A percentile compares a stretch with the other conserved stretches of the same genome.
These are phyloP conservation scores for Draba incana DNA, from an alignment of 345 rosid genomes.

Conservation along the genomic window DNA sequence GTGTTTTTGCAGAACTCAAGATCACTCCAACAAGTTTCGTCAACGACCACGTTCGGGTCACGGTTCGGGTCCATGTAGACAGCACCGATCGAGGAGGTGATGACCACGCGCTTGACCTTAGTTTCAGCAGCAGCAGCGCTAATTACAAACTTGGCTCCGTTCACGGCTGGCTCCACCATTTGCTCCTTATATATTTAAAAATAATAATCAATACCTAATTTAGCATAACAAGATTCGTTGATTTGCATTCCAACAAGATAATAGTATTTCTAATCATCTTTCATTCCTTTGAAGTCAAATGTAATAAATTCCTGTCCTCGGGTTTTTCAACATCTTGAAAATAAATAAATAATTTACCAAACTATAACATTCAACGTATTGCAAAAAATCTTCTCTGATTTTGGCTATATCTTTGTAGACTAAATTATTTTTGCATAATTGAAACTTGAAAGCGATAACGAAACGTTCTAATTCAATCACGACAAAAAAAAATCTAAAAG, in stretches of 20 bases:
- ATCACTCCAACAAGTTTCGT: constrained; percentile 97
- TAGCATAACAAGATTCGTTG: background rate
- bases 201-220: background rate
- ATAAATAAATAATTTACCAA: background rate
- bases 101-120: constrained; percentile 80
- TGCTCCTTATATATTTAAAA: constrained; percentile 56
- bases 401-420: background rate
- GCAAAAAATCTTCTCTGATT: too few relatives aligned
- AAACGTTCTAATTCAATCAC: background rate
- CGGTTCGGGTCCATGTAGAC: constrained; percentile 94
- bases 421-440: background rate
- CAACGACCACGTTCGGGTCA: constrained; percentile 73
- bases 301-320: background rate
- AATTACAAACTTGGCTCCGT: constrained; percentile 81
- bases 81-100: constrained; percentile 94
- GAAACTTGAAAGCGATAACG: constrained; percentile 4
- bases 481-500: constrained; percentile 6
- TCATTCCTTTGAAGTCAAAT: constrained; percentile 14
- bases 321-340: constrained; percentile 2
- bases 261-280: constrained; percentile 22
- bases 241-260: constrained; percentile 1
- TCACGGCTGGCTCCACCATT: constrained; percentile 99
- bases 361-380: background rate
- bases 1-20: constrained; percentile 95
- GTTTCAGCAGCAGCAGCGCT: constrained; percentile 79